phyloP scores from a whole-genome alignment of 2,329 filamentous ascomycete genomes.

The Cordyceps sp. region DNA sequence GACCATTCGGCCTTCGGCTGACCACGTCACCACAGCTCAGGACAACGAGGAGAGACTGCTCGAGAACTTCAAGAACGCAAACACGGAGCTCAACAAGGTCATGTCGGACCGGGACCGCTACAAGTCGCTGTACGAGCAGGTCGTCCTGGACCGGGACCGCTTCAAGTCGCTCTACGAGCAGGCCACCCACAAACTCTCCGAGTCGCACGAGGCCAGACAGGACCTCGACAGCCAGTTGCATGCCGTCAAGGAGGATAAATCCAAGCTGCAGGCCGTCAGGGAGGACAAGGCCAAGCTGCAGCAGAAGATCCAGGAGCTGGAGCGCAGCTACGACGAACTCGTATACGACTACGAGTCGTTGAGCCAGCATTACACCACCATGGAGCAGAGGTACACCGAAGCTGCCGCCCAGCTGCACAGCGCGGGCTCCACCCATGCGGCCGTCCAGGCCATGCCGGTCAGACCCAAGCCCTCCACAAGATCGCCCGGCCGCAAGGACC shows the following conservation, averaged over 20 bases:
- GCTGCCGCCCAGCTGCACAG: constrained; percentile 12
- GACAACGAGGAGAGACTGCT: constrained; percentile 6
- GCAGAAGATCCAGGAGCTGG: constrained; percentile 9
- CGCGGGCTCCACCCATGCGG: background rate
- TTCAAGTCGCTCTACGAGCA: constrained; percentile 11
- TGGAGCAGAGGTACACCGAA: constrained; percentile 13
- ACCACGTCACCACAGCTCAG: background rate
- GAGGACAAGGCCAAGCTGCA: constrained; percentile 3
- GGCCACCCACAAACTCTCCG: constrained; percentile 13
- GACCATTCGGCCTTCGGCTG: constrained; percentile 1
- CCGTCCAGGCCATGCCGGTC: constrained; percentile 9
- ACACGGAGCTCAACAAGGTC: constrained; percentile 10
- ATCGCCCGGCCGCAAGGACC: too few species aligned
- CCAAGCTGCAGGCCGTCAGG: background rate
- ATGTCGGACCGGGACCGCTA: constrained; percentile 9
- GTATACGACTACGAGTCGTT: constrained; percentile 4
- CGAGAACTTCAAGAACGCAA: constrained; percentile 7
- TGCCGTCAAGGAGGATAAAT: constrained; percentile 4
- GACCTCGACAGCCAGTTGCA: constrained; percentile 6
- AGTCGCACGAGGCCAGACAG: constrained; percentile 10
- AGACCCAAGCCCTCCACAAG: constrained; percentile 12
- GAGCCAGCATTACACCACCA: constrained; percentile 8
- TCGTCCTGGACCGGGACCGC: constrained; percentile 4
- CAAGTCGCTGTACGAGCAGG: constrained; percentile 10
- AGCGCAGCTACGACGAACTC: constrained; percentile 10